These are phyloP conservation scores for Imleria badia DNA, from an alignment of 768 basidiomycete species.

Conservation along the genomic window DNA sequence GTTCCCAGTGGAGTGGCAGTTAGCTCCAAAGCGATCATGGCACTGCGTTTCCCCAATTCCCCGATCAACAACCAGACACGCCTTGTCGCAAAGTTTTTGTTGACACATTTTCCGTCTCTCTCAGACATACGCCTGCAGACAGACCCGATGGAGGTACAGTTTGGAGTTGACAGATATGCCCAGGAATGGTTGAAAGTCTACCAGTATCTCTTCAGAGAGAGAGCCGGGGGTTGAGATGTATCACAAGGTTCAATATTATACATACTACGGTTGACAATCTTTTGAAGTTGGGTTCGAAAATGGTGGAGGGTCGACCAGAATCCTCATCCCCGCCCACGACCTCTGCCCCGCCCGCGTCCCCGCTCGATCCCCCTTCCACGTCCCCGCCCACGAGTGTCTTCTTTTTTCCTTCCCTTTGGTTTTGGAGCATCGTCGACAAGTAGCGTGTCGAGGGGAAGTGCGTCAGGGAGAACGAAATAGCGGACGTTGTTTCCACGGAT, in stretches of 20 bases:
- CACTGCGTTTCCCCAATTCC: neutral
- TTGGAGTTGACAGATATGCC: too few relatives aligned
- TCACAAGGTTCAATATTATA: too few relatives aligned
- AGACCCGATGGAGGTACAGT: too few relatives aligned
- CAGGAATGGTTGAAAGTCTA: neutral
- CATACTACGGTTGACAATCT: too few relatives aligned
- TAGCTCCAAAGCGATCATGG: neutral
- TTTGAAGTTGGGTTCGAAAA: too few relatives aligned
- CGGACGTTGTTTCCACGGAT: conserved; percentile 97
- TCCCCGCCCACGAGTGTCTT: conserved; percentile 64
- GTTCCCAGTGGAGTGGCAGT: neutral
- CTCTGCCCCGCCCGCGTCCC: conserved; percentile 56
- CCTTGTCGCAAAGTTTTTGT: neutral
- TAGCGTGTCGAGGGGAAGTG: conserved; percentile 92
- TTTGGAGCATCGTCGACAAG: conserved; percentile 98
- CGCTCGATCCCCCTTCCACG: conserved; percentile 51
- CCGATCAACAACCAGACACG: neutral
- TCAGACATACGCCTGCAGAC: too few relatives aligned
- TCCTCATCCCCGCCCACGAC: conserved; percentile 50
- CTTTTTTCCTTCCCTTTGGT: conserved; percentile 91
- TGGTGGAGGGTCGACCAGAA: conserved; percentile 23
- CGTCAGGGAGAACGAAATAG: conserved; percentile 97
- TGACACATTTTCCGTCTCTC: neutral
- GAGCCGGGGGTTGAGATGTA: too few relatives aligned
- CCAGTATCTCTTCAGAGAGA: too few relatives aligned